phyloP scores from a whole-genome alignment of 352 stramenopile species.

The Phytophthora pluvialis region DNA sequence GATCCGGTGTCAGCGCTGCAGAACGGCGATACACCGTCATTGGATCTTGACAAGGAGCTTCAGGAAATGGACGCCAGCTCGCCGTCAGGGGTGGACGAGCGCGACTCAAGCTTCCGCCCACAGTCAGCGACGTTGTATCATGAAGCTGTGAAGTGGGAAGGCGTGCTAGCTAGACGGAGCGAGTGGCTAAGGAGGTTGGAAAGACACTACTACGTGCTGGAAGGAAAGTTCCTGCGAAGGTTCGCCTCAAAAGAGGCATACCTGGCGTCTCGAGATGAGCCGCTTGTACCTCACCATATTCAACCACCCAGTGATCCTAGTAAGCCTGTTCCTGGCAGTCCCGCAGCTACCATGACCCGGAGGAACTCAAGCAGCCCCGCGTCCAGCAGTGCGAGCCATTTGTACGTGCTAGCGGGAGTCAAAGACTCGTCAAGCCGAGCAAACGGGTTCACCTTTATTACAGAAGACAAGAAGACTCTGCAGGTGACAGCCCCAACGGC shows the following conservation, averaged over 20 bases:
- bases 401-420: conserved; percentile 83
- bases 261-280: conserved; percentile 76
- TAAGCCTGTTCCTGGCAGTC: conserved; percentile 40
- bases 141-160: conserved; percentile 87
- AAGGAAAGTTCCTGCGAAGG: conserved; percentile 84
- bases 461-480: conserved; percentile 86
- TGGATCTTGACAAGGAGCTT: conserved; percentile 36
- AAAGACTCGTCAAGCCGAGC: conserved; percentile 83
- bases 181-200: conserved; percentile 86
- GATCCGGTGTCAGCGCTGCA: conserved; percentile 12
- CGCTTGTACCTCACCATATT: conserved; percentile 60
- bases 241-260: conserved; percentile 89
- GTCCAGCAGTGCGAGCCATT: conserved; percentile 61
- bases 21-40: conserved; percentile 28
- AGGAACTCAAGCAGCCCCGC: conserved; percentile 53
- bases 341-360: conserved; percentile 42
- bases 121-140: conserved; percentile 77
- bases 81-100: conserved; percentile 38
- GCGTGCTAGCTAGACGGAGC: conserved; percentile 76
- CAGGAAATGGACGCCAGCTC: conserved; percentile 20
- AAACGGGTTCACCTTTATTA: conserved; percentile 91
- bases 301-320: conserved; percentile 40
- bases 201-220: conserved; percentile 88
- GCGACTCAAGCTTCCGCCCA: conserved; percentile 52
- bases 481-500: conserved; percentile 77